These are phyloP conservation scores for Syzygium grande DNA, from an alignment of 345 rosid genomes.

Conservation along the genomic window DNA sequence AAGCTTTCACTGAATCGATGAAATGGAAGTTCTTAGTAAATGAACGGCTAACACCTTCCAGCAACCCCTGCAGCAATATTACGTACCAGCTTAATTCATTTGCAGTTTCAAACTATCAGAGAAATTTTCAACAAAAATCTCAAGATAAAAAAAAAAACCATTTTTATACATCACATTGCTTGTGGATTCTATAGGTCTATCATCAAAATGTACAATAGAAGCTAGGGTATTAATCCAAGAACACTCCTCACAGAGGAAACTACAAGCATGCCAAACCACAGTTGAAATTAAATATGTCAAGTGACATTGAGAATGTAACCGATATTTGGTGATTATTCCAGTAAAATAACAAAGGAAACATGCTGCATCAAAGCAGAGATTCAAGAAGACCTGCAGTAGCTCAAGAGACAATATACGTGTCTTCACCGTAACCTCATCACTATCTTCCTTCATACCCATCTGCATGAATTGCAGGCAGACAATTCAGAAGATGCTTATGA, in stretches of 20 bases:
- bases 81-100: neutral
- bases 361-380: neutral
- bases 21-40: conserved; percentile 91
- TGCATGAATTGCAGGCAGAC: conserved; percentile 19
- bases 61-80: conserved; percentile 60
- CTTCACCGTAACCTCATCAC: conserved; percentile 86
- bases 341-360: neutral
- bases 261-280: neutral
- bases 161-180: neutral
- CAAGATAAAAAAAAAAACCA: neutral
- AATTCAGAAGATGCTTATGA: conserved; percentile 10
- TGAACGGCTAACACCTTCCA: conserved; percentile 93
- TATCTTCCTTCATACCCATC: conserved; percentile 99
- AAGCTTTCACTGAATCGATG: conserved; percentile 97
- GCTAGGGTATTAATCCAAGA: neutral
- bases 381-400: conserved; percentile 78
- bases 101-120: neutral
- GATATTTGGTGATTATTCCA: neutral
- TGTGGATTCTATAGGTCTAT: neutral
- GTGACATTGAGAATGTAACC: neutral
- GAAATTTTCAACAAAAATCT: neutral
- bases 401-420: conserved; percentile 92
- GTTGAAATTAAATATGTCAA: neutral
- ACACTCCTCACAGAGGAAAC: neutral
- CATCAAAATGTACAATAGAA: neutral